Evolutionary conservation across 1,139 yeast species (phyloP).

Genomic region (Scheffersomyces segobiensis): DNA sequence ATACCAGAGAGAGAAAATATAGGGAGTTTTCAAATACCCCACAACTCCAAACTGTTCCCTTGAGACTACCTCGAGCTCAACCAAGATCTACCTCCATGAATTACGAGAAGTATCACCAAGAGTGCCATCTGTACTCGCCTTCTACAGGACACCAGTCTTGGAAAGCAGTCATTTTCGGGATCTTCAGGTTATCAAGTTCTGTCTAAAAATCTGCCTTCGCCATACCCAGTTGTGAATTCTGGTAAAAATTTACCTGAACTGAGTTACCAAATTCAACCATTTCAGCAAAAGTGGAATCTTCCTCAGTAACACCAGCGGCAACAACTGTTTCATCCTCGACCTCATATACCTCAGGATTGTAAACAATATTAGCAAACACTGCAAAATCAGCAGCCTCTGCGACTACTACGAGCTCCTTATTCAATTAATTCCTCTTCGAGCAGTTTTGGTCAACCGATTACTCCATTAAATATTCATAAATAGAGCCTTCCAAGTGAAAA

Average conservation of each 20-base stretch:
- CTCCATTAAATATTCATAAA: background rate
- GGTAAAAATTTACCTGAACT: background rate
- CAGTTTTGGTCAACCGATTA: background rate
- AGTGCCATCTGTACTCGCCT: background rate
- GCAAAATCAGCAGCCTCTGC: conserved; percentile 14
- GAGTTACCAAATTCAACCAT: conserved; percentile 14
- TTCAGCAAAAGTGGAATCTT: conserved; percentile 9
- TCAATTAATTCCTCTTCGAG: background rate
- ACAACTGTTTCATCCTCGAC: too few relatives aligned
- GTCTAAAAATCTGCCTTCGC: background rate
- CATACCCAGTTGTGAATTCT: background rate
- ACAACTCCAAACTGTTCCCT: background rate
- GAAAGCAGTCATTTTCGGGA: background rate
- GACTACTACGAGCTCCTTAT: too few relatives aligned
- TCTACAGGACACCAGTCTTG: too few relatives aligned
- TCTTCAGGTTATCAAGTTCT: background rate
- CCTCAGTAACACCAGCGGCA: conserved; percentile 15
- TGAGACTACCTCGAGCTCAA: conserved; percentile 8
- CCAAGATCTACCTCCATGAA: conserved; percentile 5
- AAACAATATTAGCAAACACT: background rate
- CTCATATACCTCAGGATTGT: too few relatives aligned
- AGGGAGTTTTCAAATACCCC: background rate
- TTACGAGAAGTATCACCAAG: background rate
- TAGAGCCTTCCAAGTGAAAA: background rate
- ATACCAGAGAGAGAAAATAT: background rate